Evolutionary conservation across 2,329 filamentous ascomycete genomes (phyloP).

Genomic region (Arthroderma uncinatum): DNA sequence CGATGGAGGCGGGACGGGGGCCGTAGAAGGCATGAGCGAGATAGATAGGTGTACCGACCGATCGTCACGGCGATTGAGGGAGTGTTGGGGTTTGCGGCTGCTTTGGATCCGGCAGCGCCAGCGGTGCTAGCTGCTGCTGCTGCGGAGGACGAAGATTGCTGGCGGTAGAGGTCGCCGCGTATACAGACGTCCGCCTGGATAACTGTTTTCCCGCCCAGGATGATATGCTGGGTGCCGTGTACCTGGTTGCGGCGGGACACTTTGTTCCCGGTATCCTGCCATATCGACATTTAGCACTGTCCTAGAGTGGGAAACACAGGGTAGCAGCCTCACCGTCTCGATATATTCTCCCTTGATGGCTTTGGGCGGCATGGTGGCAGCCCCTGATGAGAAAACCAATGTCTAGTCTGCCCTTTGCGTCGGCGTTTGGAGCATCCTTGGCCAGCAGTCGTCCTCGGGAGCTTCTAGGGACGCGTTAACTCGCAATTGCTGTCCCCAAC

Average conservation of each 20-base stretch:
- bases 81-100: constrained; percentile 20
- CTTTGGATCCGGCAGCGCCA: constrained; percentile 18
- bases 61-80: constrained; percentile 58
- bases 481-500: not conserved
- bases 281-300: constrained; percentile 11
- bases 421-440: not conserved
- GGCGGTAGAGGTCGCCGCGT: constrained; percentile 68
- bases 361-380: constrained; percentile 57
- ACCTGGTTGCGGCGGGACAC: constrained; percentile 86
- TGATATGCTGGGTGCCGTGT: constrained; percentile 94
- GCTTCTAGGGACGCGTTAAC: not conserved
- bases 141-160: constrained; percentile 35
- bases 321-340: constrained; percentile 59
- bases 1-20: constrained; percentile 76
- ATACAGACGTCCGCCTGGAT: constrained; percentile 94
- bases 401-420: not conserved
- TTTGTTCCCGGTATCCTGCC: constrained; percentile 92
- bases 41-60: constrained; percentile 83
- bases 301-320: not conserved
- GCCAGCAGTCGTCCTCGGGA: not conserved
- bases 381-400: not conserved
- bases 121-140: constrained; percentile 24
- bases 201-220: constrained; percentile 88
- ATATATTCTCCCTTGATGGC: constrained; percentile 85
- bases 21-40: constrained; percentile 63